phyloP scores from a whole-genome alignment of 164 flowering plant genomes.

The Tinospora cordifolia region DNA sequence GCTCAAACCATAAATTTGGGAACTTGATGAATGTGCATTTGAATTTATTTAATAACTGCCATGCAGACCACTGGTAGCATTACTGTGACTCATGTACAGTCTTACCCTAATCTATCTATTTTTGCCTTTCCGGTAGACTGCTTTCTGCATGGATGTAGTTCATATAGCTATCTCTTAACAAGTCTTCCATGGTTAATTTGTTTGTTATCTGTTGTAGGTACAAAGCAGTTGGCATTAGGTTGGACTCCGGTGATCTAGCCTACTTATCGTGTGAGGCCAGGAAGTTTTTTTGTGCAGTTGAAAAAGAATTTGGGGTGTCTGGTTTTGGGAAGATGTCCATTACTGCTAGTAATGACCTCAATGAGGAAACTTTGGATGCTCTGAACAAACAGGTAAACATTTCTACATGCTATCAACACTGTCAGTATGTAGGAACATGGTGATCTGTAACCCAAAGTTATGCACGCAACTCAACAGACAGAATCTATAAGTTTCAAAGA shows the following conservation, averaged over 20 bases:
- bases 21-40: background rate
- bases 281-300: constrained; percentile 61
- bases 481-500: background rate
- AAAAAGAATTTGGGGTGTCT: constrained; percentile 68
- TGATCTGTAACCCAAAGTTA: background rate
- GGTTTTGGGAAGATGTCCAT: constrained; percentile 71
- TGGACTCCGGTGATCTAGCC: constrained; percentile 97
- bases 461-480: background rate
- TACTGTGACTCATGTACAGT: background rate
- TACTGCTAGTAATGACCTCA: constrained; percentile 98
- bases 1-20: background rate
- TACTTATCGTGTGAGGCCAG: constrained; percentile 79
- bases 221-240: constrained; percentile 82
- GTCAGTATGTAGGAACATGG: background rate
- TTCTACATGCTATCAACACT: background rate
- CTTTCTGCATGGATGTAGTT: too few species aligned
- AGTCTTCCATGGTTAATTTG: background rate
- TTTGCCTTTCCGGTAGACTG: too few species aligned
- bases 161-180: background rate
- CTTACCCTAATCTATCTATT: too few species aligned
- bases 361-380: constrained; percentile 97
- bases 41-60: background rate
- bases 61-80: background rate
- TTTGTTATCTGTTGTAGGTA: constrained; percentile 42
- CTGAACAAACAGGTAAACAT: constrained; percentile 83